These are phyloP conservation scores for Fusarium guadeloupense DNA, from an alignment of 2,329 filamentous ascomycete genomes.

Conservation along the genomic window DNA sequence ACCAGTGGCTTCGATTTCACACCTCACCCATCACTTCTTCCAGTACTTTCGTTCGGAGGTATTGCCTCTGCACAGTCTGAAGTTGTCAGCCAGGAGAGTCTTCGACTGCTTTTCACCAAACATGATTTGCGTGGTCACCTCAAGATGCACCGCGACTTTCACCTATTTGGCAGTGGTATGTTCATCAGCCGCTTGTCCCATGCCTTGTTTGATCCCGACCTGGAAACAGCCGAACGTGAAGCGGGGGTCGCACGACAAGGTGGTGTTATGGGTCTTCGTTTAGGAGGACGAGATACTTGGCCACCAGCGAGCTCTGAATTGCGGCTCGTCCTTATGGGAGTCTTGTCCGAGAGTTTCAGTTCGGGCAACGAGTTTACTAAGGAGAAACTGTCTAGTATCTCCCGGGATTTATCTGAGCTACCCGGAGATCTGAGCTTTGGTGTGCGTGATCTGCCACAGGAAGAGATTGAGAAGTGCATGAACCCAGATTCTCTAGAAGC, in stretches of 20 bases:
- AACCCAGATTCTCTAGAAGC: slow-evolving; percentile 85
- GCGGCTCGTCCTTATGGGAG: slow-evolving; percentile 86
- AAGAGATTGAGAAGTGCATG: slow-evolving; percentile 85
- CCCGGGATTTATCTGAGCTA: slow-evolving; percentile 53
- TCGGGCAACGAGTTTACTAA: slow-evolving; percentile 36
- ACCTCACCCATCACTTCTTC: slow-evolving; percentile 68
- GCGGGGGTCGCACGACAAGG: slow-evolving; percentile 74
- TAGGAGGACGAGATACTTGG: slow-evolving; percentile 86
- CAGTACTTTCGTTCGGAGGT: slow-evolving; percentile 79
- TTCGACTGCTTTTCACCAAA: slow-evolving; percentile 77
- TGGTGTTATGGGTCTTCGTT: slow-evolving; percentile 80
- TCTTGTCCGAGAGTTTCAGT: slow-evolving; percentile 79
- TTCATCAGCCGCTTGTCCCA: slow-evolving; percentile 84
- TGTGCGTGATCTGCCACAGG: slow-evolving; percentile 79
- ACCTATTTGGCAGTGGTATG: slow-evolving; percentile 83
- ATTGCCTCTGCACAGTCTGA: slow-evolving; percentile 78
- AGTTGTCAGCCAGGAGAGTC: slow-evolving; percentile 79
- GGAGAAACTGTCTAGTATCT: slow-evolving; percentile 42
- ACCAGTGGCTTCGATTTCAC: slow-evolving; percentile 48
- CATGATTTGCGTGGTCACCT: slow-evolving; percentile 79
- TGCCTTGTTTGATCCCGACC: slow-evolving; percentile 84
- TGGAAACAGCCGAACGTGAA: slow-evolving; percentile 79
- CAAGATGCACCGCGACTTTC: slow-evolving; percentile 78
- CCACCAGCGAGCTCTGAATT: slow-evolving; percentile 94
- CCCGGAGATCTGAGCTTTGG: slow-evolving; percentile 82